These are phyloP conservation scores for Sergeia podlipaevii DNA, from an alignment of 208 protist species.

Conservation along the genomic window DNA sequence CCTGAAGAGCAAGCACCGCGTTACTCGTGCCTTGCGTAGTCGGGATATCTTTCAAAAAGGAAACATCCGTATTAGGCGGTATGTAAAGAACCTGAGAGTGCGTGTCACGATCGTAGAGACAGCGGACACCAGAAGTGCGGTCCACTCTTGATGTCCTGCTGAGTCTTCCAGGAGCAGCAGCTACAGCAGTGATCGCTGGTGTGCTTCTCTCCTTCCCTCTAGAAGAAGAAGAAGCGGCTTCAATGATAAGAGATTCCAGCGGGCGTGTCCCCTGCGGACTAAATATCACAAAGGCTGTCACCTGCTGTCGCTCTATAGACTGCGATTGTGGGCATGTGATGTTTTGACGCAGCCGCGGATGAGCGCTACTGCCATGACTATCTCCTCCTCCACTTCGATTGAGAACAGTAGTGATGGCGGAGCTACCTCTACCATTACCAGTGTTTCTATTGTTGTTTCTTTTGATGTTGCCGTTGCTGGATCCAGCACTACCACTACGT, in stretches of 20 bases:
- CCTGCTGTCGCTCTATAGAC: neutral
- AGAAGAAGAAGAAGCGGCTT: neutral
- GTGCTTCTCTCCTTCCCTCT: neutral
- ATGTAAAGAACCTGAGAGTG: constrained; percentile 76
- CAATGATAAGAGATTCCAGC: constrained; percentile 42
- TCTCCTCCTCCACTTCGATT: neutral
- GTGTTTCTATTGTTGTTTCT: neutral
- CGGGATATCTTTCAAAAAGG: constrained; percentile 28
- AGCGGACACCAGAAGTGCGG: constrained; percentile 14
- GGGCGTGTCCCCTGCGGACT: constrained; percentile 73
- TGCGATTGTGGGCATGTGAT: no score
- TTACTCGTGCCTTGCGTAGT: constrained; percentile 10
- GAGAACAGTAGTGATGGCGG: neutral
- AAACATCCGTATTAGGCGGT: constrained; percentile 29
- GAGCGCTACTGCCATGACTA: neutral
- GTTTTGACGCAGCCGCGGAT: no score
- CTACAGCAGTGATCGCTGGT: neutral
- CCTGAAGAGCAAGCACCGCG: constrained; percentile 50
- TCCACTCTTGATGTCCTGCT: constrained; percentile 1
- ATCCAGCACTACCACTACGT: no score
- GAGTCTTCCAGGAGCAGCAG: neutral
- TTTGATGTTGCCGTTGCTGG: no score
- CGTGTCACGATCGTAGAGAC: constrained; percentile 60
- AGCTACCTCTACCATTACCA: neutral
- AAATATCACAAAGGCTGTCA: constrained; percentile 55